Evolutionary conservation across 2,329 filamentous ascomycete genomes (phyloP), one percentile per base, ranked within the genome.

Genomic region (Penicillium sp.): DNA sequence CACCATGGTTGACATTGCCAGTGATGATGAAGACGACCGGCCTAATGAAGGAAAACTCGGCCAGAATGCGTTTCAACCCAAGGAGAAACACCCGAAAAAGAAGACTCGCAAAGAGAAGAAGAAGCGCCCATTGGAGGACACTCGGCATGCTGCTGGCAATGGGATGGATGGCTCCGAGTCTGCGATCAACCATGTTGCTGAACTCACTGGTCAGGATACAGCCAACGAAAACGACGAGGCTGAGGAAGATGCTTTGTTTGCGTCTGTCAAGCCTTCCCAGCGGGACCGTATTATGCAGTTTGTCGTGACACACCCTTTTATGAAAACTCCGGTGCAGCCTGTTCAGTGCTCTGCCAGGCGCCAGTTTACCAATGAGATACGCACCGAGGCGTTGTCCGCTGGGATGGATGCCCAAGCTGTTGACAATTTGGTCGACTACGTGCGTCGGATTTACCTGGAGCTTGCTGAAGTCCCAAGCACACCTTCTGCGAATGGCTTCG

Each of bases 391-490:
- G 7, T 6, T 14, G 2, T 25, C 36, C 1, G 27, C 36, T 13
- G 56, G 56, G 4, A 48, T 59, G 33, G 19, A 51, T 16, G 27
- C 45, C 13, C 16, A n/a, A 2, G 23, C 27, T 2, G 25, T 54
- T 3, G 35, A 41, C 25, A 19, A 34, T 8, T 39, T 63, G 14
- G 31, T 56, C 2, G 39, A 39, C 11, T 53, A 56, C 25, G 47
- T 59, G n/a, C 54, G 50, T 29, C 47, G 33, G 16, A 43, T 39
- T 2, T 63, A 57, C 36, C 45, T 60, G 2, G 46, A 53, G 2
- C 14, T 38, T 3, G 39, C 45, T 14, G 42, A 36, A 2, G 30
- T 20, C 8, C 14, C 21, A 18, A 15, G 4, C 7, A 13, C 4
- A 7, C n/a, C 7, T 11, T 15, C 14, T 1, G 9, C 3, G 10